These are phyloP conservation scores for Chaetoscypha palmicola DNA, from an alignment of 2,329 filamentous ascomycete species.

Conservation along the genomic window DNA sequence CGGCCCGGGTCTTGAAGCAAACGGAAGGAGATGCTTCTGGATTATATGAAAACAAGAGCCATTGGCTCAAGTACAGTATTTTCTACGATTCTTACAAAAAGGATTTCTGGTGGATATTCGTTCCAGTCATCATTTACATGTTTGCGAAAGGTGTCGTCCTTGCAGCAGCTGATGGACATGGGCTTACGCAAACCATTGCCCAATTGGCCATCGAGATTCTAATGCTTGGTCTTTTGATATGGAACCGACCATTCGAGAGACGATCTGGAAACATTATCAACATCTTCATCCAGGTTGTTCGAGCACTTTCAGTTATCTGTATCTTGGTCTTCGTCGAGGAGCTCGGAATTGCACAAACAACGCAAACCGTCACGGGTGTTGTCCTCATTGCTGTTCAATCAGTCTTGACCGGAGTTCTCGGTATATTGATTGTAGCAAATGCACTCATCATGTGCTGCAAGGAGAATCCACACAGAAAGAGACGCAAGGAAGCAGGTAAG, in stretches of 20 bases:
- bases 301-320: slow-evolving; percentile 80
- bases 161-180: slow-evolving; percentile 78
- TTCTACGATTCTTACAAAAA: slow-evolving; percentile 97
- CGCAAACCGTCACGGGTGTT: slow-evolving; percentile 89
- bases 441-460: slow-evolving; percentile 75
- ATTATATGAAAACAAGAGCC: slow-evolving; percentile 82
- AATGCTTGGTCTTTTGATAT: slow-evolving; percentile 71
- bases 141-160: slow-evolving; percentile 83
- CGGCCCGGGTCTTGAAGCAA: slow-evolving; percentile 67
- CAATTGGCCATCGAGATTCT: slow-evolving; percentile 68
- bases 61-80: slow-evolving; percentile 91
- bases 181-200: slow-evolving; percentile 69
- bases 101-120: slow-evolving; percentile 94
- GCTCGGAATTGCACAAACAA: slow-evolving; percentile 81
- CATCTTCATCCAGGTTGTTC: slow-evolving; percentile 81
- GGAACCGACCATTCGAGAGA: slow-evolving; percentile 79
- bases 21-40: slow-evolving; percentile 63
- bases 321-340: slow-evolving; percentile 92
- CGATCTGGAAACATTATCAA: slow-evolving; percentile 90
- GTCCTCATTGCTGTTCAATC: slow-evolving; percentile 89
- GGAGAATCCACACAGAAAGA: slow-evolving; percentile 83
- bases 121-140: slow-evolving; percentile 83
- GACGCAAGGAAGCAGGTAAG: slow-evolving; percentile 84
- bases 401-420: slow-evolving; percentile 71
- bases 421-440: slow-evolving; percentile 83